Evolutionary conservation across 176 grass and related monocot species (phyloP).

Genomic region (Alloteropsis semialata): DNA sequence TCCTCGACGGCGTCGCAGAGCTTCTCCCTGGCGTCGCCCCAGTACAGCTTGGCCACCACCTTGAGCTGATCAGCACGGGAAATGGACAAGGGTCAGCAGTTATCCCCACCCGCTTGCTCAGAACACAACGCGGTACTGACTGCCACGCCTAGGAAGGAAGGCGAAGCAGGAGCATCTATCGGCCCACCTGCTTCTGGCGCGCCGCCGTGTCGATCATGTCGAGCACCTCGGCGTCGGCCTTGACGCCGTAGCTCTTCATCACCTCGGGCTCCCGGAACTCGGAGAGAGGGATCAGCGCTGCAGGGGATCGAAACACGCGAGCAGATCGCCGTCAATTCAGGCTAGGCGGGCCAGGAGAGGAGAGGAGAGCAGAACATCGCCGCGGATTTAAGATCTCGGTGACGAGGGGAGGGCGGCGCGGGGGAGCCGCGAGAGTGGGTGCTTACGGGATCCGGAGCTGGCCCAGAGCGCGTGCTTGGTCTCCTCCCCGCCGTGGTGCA

Average conservation of each 20-base stretch:
- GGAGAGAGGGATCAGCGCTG: constrained; percentile 78
- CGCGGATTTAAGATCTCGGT: neutral
- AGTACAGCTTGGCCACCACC: constrained; percentile 78
- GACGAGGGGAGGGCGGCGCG: too few relatives aligned
- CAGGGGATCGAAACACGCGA: neutral
- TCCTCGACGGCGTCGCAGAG: constrained; percentile 73
- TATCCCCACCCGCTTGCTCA: neutral
- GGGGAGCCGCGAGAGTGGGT: neutral
- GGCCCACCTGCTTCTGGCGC: constrained; percentile 58
- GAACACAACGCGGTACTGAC: neutral
- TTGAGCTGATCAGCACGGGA: constrained; percentile 37
- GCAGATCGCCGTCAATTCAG: neutral
- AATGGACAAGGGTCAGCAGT: neutral
- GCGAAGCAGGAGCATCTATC: too few relatives aligned
- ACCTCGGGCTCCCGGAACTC: constrained; percentile 66
- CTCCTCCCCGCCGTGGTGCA: constrained; percentile 35
- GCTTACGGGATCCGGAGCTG: constrained; percentile 64
- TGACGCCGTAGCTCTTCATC: constrained; percentile 65
- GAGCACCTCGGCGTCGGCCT: constrained; percentile 66
- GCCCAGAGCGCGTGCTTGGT: constrained; percentile 60
- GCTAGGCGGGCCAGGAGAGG: neutral
- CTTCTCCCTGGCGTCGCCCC: constrained; percentile 95
- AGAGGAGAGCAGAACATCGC: too few relatives aligned
- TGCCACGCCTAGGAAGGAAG: neutral
- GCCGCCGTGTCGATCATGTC: constrained; percentile 77